Conservation (phyloP, 805 yeast genomes). For the Sugiyamaella valdiviana region DNA sequence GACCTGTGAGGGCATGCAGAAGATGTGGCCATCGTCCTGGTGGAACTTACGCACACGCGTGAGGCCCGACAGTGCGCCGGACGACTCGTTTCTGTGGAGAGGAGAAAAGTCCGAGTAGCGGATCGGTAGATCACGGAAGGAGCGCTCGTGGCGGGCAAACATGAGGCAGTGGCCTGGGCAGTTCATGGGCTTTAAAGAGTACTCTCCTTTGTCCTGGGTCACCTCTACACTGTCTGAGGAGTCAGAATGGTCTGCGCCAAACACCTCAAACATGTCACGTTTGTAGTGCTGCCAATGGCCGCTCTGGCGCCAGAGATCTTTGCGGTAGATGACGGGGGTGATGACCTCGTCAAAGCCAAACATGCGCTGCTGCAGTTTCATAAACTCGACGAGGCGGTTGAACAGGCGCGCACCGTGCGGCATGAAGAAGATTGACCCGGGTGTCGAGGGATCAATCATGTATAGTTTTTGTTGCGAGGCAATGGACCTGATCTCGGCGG, state of each 20-base stretch:
- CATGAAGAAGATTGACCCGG: constrained; percentile 86
- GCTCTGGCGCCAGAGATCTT: constrained; percentile 77
- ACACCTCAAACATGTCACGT: constrained; percentile 89
- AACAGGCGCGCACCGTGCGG: constrained; percentile 90
- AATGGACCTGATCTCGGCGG: too few relatives aligned
- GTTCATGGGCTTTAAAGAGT: constrained; percentile 80
- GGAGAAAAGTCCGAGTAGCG: constrained; percentile 85
- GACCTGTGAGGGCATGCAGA: constrained; percentile 76
- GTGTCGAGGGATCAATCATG: constrained; percentile 73
- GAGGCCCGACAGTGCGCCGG: constrained; percentile 88
- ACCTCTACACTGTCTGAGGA: constrained; percentile 23
- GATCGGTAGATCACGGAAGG: constrained; percentile 81
- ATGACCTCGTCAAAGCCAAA: constrained; percentile 89
- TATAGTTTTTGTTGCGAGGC: constrained; percentile 69
- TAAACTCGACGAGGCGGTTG: constrained; percentile 69
- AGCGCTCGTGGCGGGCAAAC: constrained; percentile 66
- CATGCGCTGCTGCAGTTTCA: constrained; percentile 74
- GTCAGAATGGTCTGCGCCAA: constrained; percentile 41
- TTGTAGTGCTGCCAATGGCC: constrained; percentile 96
- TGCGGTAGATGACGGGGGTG: constrained; percentile 82
- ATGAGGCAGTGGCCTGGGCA: constrained; percentile 78
- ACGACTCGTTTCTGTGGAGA: constrained; percentile 87
- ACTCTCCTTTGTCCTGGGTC: constrained; percentile 41
- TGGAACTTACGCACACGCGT: constrained; percentile 93
- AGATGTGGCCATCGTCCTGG: constrained; percentile 97